Evolutionary conservation across 345 rosid species (phyloP).

Genomic region (Acer yangbiense): DNA sequence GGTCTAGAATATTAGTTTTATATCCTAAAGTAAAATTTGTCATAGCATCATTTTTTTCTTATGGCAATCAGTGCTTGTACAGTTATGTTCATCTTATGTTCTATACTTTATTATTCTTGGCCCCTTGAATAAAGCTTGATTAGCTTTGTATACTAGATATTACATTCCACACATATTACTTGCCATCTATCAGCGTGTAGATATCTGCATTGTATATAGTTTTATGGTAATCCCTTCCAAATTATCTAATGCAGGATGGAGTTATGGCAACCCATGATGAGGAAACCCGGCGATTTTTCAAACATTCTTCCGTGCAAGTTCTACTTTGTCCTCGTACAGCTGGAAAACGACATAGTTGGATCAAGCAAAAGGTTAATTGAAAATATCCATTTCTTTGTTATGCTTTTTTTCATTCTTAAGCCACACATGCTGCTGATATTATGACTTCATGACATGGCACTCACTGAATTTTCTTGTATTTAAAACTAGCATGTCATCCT

Average conservation of each 20-base stretch:
- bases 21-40: neutral
- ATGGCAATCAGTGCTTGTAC: neutral
- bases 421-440: neutral
- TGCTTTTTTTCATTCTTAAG: neutral
- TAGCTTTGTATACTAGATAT: neutral
- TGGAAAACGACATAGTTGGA: slow-evolving; percentile 93
- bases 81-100: neutral
- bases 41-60: neutral
- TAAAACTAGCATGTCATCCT: neutral
- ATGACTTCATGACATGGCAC: neutral
- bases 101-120: neutral
- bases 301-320: slow-evolving; percentile 91
- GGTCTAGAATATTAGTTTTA: neutral
- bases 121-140: neutral
- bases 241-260: slow-evolving; percentile 70
- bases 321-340: slow-evolving; percentile 91
- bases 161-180: neutral
- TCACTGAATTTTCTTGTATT: neutral
- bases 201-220: neutral
- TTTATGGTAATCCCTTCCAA: neutral
- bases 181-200: neutral
- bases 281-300: slow-evolving; percentile 93
- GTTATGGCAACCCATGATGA: slow-evolving; percentile 96
- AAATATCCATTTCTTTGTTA: slow-evolving; percentile 15
- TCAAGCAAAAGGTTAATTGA: slow-evolving; percentile 72